phyloP scores from a whole-genome alignment of 2,329 filamentous ascomycete species.

The Pestalotiopsis sp. region DNA sequence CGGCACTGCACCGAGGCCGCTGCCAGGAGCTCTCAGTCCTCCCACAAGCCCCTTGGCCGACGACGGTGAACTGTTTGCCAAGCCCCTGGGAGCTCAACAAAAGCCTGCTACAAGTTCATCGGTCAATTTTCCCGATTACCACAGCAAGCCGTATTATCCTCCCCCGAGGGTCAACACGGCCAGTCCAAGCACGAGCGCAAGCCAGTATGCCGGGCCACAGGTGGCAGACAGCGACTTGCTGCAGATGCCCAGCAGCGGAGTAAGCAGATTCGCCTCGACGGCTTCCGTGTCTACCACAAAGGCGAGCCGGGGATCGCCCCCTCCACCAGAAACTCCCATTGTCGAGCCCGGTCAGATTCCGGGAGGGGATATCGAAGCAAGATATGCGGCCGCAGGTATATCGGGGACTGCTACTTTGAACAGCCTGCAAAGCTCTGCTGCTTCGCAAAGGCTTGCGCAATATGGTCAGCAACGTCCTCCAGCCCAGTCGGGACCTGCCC shows the following conservation, averaged over 20 bases:
- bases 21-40: constrained; percentile 68
- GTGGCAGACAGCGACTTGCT: constrained; percentile 33
- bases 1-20: constrained; percentile 77
- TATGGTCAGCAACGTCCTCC: constrained; percentile 63
- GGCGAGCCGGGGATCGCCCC: constrained; percentile 89
- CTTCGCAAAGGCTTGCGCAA: constrained; percentile 78
- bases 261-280: constrained; percentile 73
- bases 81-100: constrained; percentile 53
- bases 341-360: constrained; percentile 71
- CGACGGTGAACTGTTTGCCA: constrained; percentile 79
- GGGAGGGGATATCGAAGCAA: constrained; percentile 82
- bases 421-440: constrained; percentile 79
- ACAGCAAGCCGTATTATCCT: constrained; percentile 63
- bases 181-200: constrained; percentile 32
- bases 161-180: constrained; percentile 48
- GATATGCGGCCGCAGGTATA: constrained; percentile 90
- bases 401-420: constrained; percentile 82
- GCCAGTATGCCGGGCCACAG: constrained; percentile 26
- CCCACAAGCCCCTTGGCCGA: constrained; percentile 72
- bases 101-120: constrained; percentile 42
- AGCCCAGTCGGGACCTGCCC: constrained; percentile 46
- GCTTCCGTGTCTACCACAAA: constrained; percentile 92
- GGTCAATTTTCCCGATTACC: constrained; percentile 50
- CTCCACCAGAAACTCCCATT: constrained; percentile 90
- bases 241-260: constrained; percentile 45